A percentile compares a stretch with the other conserved stretches of the same genome.
phyloP scores from a whole-genome alignment of 805 yeast genomes.

The Candida succiphila region DNA sequence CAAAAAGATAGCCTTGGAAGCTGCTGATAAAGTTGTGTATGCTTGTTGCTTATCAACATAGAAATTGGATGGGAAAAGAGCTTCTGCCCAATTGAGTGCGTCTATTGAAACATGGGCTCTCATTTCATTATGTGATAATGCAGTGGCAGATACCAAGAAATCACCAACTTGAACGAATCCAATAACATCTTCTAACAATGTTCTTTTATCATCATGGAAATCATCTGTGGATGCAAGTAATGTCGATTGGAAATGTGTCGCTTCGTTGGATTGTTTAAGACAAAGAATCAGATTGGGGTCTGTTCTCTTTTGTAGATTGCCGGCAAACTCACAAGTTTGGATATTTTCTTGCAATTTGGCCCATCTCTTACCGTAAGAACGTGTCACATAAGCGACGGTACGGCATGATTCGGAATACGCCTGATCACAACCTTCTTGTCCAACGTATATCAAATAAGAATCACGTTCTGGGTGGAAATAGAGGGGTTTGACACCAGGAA shows the following conservation, averaged over 20 bases:
- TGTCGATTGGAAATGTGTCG: constrained; percentile 20
- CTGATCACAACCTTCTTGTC: constrained; percentile 50
- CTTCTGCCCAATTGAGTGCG: constrained; percentile 64
- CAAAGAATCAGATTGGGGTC: constrained; percentile 53
- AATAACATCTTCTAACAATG: constrained; percentile 42
- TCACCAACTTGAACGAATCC: constrained; percentile 66
- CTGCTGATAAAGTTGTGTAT: constrained; percentile 68
- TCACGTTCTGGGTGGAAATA: constrained; percentile 55
- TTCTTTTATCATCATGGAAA: constrained; percentile 29
- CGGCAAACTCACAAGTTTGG: constrained; percentile 55
- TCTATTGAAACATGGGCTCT: constrained; percentile 64
- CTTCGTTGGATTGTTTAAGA: constrained; percentile 31
- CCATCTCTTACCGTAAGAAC: constrained; percentile 62
- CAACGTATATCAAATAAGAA: constrained; percentile 59
- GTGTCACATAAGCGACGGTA: constrained; percentile 48
- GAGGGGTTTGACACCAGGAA: constrained; percentile 31
- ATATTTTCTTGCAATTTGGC: constrained; percentile 41
- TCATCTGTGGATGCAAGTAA: constrained; percentile 40
- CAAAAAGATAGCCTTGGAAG: constrained; percentile 58
- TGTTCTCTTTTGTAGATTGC: constrained; percentile 31
- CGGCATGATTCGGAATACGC: constrained; percentile 38
- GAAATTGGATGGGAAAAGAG: constrained; percentile 61
- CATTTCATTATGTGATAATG: constrained; percentile 36
- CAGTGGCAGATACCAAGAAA: constrained; percentile 62
- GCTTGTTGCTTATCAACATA: constrained; percentile 50